phyloP scores from a whole-genome alignment of 257 asterid genomes.

The Salvia miltiorrhiza region DNA sequence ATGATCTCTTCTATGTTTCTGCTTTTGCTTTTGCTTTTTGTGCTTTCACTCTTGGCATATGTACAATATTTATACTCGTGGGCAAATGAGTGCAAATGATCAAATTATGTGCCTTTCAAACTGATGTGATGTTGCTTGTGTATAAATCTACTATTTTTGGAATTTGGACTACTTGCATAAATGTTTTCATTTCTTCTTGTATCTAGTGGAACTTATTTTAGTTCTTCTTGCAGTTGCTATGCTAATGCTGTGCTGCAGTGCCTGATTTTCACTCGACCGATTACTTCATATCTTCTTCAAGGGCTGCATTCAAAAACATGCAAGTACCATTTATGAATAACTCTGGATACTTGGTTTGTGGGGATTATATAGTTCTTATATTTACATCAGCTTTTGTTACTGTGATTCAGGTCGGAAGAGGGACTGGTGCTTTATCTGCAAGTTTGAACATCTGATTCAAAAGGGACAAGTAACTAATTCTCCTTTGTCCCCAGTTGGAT shows the following conservation, averaged over 20 bases:
- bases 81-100: not conserved
- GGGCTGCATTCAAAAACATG: constrained; percentile 59
- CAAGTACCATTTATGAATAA: constrained; percentile 33
- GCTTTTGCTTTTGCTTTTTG: constrained; percentile 7
- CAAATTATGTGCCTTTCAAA: not conserved
- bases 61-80: not conserved
- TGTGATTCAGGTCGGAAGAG: constrained; percentile 42
- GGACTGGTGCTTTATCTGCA: constrained; percentile 54
- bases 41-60: constrained; percentile 10
- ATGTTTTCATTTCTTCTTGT: constrained; percentile 5
- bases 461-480: constrained; percentile 37
- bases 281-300: constrained; percentile 51
- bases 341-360: not conserved
- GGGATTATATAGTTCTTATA: not conserved
- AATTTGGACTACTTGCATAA: not conserved
- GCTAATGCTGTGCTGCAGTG: constrained; percentile 74
- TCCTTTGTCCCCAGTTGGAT: constrained; percentile 50
- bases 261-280: constrained; percentile 55
- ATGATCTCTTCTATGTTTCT: not conserved
- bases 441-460: constrained; percentile 46
- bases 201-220: constrained; percentile 5
- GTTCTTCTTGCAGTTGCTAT: constrained; percentile 51
- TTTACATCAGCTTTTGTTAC: constrained; percentile 5
- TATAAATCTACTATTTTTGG: not conserved
- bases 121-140: not conserved